Evolutionary conservation across 169 alveolate genomes (phyloP).

Genomic region (Plasmodium yoelii): DNA sequence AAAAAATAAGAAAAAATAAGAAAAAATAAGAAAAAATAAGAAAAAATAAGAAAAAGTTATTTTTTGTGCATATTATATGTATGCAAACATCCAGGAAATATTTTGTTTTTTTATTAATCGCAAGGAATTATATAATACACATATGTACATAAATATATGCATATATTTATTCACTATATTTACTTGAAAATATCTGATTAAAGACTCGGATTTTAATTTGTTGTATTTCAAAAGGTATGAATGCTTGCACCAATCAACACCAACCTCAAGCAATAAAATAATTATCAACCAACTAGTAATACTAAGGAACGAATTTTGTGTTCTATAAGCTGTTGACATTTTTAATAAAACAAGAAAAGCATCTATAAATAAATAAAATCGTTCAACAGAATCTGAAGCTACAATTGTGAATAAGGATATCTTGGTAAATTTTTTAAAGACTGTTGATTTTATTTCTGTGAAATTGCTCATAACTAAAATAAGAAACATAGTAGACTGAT

Average conservation of each 20-base stretch:
- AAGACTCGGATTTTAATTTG: constrained; percentile 81
- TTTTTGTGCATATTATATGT: not conserved
- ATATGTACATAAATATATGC: not conserved
- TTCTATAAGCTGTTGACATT: constrained; percentile 85
- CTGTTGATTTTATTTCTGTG: constrained; percentile 92
- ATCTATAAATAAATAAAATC: constrained; percentile 90
- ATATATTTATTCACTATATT: not conserved
- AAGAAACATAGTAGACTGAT: constrained; percentile 90
- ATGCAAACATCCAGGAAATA: not conserved
- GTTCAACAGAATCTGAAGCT: constrained; percentile 91
- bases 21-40: too few relatives aligned
- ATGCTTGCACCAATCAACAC: constrained; percentile 90
- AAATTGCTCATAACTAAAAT: constrained; percentile 91
- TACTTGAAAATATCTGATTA: constrained; percentile 78
- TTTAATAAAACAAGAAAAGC: constrained; percentile 89
- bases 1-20: too few relatives aligned
- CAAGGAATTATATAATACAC: not conserved
- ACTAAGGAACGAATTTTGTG: constrained; percentile 78
- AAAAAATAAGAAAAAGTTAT: not conserved
- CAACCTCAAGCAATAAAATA: constrained; percentile 85
- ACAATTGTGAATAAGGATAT: constrained; percentile 87
- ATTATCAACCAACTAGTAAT: constrained; percentile 84
- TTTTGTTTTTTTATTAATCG: too few relatives aligned
- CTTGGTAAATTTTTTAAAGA: constrained; percentile 88
- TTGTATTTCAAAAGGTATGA: constrained; percentile 88